These are phyloP conservation scores for Camellia granthamiana DNA, from an alignment of 148 eudicot species.

Conservation along the genomic window DNA sequence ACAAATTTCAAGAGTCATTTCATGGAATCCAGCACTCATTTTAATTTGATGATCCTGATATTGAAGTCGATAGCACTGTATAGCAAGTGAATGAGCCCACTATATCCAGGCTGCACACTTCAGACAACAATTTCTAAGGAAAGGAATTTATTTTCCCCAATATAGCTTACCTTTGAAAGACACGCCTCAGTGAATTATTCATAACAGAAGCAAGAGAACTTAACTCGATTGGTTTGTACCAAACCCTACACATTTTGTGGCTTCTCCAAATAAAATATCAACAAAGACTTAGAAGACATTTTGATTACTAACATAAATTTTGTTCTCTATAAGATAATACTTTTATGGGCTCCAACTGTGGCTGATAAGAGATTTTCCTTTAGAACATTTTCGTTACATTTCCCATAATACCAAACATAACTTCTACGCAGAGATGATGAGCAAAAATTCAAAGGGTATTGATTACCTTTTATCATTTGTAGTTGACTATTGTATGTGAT, in stretches of 20 bases:
- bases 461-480: conserved; percentile 1
- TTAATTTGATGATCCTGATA: no score
- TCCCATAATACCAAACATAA: background rate
- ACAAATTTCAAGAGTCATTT: background rate
- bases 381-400: background rate
- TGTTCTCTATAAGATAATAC: background rate
- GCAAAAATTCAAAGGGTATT: background rate
- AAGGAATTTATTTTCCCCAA: background rate
- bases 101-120: background rate
- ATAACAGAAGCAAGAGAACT: no score
- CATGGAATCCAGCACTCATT: background rate
- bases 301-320: background rate
- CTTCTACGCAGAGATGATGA: background rate
- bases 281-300: background rate
- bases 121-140: background rate
- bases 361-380: background rate
- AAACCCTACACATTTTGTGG: no score
- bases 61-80: no score
- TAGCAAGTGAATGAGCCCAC: background rate
- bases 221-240: no score
- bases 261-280: background rate
- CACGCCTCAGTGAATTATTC: background rate
- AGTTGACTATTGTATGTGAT: background rate
- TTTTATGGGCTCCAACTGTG: background rate
- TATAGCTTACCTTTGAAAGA: background rate